Evolutionary conservation across 2,329 filamentous ascomycete genomes (phyloP), one percentile per base, ranked within the genome.

Genomic region (Penicillium sp.): DNA sequence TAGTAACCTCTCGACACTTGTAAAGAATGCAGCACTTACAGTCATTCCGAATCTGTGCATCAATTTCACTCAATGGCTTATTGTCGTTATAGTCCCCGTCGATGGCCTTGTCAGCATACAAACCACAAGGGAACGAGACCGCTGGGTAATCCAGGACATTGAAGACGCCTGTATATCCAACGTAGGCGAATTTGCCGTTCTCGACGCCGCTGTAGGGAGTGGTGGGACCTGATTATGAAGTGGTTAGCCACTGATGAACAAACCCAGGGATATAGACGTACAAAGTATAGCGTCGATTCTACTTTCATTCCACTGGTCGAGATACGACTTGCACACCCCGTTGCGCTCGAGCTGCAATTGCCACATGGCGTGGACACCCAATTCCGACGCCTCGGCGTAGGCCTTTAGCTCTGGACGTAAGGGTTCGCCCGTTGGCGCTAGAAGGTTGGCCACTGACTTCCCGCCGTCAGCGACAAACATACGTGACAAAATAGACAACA

Each of bases 381-480:
- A 58, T 46, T 83, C 81, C 7, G 64, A 67, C 0, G 81, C 78
- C 1, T 75, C 61, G 50, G 72, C 70, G 59, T 83, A 83, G 2
- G 59, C 54, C 19, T 72, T 59, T 80, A 84, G 82, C 60, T 84
- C 81, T 0, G 81, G 80, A 10, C 81, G 75, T 59, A 77, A 83
- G 2, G 70, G 70, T 53, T 72, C 70, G 10, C 57, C 62, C 10
- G 69, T 64, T 1, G 61, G 57, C 24, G 62, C 53, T 18, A 71
- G 66, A 4, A 71, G 62, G 6, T 60, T 66, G 3, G 61, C 55
- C 6, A 71, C 72, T 11, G 77, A 79, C 58, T 80, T 49, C 13
- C 46, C 46, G 10, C 46, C 46, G 16, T 49, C 46, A 19, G 46
- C 46, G 6, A 49, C 31, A 24, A 49, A 49, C 46, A 49, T 49